phyloP scores from a whole-genome alignment of 768 basidiomycete genomes.

The Albatrellus ellisii region DNA sequence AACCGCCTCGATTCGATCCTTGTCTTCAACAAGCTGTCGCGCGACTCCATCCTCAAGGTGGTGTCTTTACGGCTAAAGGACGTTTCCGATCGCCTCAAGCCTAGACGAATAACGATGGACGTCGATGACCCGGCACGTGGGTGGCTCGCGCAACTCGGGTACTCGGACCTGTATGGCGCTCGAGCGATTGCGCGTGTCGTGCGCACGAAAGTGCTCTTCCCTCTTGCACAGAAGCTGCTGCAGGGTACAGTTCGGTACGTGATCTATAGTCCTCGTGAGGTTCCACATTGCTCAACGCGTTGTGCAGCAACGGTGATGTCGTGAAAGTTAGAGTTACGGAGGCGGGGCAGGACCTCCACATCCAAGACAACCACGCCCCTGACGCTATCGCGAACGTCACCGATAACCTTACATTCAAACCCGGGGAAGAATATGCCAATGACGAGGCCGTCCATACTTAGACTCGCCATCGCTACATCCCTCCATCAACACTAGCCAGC shows the following conservation, averaged over 20 bases:
- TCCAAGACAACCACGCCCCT: constrained; percentile 48
- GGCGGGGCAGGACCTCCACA: constrained; percentile 32
- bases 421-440: too few relatives aligned
- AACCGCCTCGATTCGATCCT: constrained; percentile 81
- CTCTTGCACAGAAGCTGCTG: constrained; percentile 68
- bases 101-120: constrained; percentile 57
- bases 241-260: constrained; percentile 60
- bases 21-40: constrained; percentile 85
- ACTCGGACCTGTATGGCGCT: constrained; percentile 79
- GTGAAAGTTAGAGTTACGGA: constrained; percentile 39
- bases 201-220: constrained; percentile 68
- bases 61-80: constrained; percentile 68
- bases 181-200: constrained; percentile 83
- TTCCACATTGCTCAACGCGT: not conserved
- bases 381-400: too few relatives aligned
- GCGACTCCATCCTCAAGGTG: constrained; percentile 59
- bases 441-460: too few relatives aligned
- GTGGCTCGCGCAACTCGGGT: constrained; percentile 68
- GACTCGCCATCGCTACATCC: too few relatives aligned
- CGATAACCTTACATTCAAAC: too few relatives aligned
- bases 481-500: too few relatives aligned
- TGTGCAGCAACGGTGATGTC: constrained; percentile 48
- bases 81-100: constrained; percentile 49
- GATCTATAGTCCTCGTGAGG: not conserved
- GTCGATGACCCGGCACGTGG: constrained; percentile 45